Evolutionary conservation across 345 rosid genomes (phyloP).

Genomic region (Odontarrhena argentea): DNA sequence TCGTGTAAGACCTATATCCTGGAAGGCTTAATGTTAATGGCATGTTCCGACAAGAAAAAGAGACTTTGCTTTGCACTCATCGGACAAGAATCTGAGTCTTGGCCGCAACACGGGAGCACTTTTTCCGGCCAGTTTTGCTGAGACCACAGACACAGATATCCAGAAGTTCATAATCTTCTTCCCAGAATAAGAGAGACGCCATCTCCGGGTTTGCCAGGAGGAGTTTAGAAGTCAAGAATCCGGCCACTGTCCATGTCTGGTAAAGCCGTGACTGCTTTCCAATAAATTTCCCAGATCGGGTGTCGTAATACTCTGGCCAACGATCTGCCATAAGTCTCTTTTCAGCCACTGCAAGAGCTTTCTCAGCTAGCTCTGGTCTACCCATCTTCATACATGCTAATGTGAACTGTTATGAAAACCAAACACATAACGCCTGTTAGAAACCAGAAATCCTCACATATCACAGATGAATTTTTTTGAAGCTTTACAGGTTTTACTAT

Average conservation of each 20-base stretch:
- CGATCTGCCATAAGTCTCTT: slow-evolving; percentile 68
- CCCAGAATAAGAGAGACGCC: slow-evolving; percentile 84
- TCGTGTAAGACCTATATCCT: slow-evolving; percentile 26
- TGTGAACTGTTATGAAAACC: slow-evolving; percentile 62
- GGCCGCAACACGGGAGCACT: slow-evolving; percentile 90
- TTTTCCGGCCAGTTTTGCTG: slow-evolving; percentile 73
- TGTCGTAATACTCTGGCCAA: slow-evolving; percentile 97
- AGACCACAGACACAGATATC: slow-evolving; percentile 90
- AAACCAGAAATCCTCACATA: neutral
- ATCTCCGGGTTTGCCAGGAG: slow-evolving; percentile 75
- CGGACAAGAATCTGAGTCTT: slow-evolving; percentile 87
- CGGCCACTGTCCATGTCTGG: slow-evolving; percentile 96
- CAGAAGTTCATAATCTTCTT: slow-evolving; percentile 90
- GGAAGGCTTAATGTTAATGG: neutral
- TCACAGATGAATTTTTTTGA: neutral
- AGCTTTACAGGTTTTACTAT: neutral
- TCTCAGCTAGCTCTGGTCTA: slow-evolving; percentile 70
- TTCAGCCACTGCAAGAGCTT: slow-evolving; percentile 80
- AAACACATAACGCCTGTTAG: neutral
- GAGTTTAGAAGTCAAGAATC: slow-evolving; percentile 79
- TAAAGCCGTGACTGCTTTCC: slow-evolving; percentile 88
- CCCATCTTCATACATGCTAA: slow-evolving; percentile 98
- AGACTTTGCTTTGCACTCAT: slow-evolving; percentile 15
- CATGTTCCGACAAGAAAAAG: slow-evolving; percentile 8
- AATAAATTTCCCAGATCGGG: slow-evolving; percentile 79